Evolutionary conservation across 306 rosid species (phyloP), one percentile per base, ranked within the genome.

Genomic region (Begonia loranthoides): DNA sequence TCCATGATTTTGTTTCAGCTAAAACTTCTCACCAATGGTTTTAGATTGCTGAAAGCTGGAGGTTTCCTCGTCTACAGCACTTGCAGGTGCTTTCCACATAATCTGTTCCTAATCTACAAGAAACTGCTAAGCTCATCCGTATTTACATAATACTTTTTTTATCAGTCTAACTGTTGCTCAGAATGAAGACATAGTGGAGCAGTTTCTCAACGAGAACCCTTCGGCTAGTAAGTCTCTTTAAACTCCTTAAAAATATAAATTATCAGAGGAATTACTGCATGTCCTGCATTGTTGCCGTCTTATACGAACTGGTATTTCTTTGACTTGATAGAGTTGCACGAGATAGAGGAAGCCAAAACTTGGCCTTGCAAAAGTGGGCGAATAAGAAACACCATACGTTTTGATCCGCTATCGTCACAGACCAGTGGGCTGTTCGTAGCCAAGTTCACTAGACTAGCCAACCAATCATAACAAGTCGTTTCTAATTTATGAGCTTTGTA

Each of bases 341-440:
- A 57, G 57, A 70, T 82, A 45, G 84, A 78, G 52, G 75, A 59
- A 62, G 79, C 88, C 46, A 60, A 56, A 59, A 67, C 64, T 62
- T 90, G 95, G 99, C 94, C 95, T n/a, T 76, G 95, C 76, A 74
- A 74, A 67, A 61, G 64, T 4, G 95, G 99, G 10, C 15, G 67
- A 41, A 39, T 76, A 47, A 73, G 60, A 19, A 78, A 74, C 39
- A 82, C 99, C 44, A 45, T 72, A 62, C 80, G 93, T 13, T 90
- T 90, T 64, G 94, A 86, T 57, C 84, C 99, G 0, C 40, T 51
- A 54, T 70, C 83, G 13, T 90, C 94, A 49, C 81, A 71, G 51
- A 86, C 99, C 9, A 82, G 99, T 58, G 94, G 92, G 38, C 87
- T 90, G 50, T 90, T 86, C 52, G 77, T 86, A 11, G 94, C 88